Conservation (phyloP, 164 flowering plant genomes). For the Liriodendron chinense region DNA sequence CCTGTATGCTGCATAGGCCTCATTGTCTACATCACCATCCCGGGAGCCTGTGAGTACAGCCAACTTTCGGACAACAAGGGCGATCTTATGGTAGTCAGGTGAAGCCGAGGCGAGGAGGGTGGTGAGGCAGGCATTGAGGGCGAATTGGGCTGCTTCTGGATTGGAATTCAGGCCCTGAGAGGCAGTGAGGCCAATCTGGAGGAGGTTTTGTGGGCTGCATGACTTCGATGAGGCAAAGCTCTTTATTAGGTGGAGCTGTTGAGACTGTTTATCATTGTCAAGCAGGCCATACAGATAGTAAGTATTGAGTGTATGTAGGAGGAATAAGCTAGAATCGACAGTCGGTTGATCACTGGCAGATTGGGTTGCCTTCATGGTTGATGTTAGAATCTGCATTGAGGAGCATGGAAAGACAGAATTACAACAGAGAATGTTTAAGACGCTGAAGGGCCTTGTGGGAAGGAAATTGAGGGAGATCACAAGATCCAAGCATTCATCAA, state of each 20-base stretch:
- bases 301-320: constrained; percentile 60
- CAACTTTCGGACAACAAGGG: constrained; percentile 27
- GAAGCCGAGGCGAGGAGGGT: constrained; percentile 22
- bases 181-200: constrained; percentile 28
- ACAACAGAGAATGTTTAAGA: background rate
- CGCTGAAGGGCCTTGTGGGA: background rate
- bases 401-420: background rate
- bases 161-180: constrained; percentile 22
- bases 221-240: constrained; percentile 27
- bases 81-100: constrained; percentile 27
- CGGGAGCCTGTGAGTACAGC: constrained; percentile 17
- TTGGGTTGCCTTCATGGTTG: constrained; percentile 24
- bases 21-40: constrained; percentile 45
- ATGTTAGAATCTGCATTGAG: constrained; percentile 46
- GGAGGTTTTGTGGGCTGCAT: constrained; percentile 28
- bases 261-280: constrained; percentile 32
- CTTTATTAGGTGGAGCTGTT: constrained; percentile 49
- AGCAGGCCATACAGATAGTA: constrained; percentile 62
- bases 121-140: constrained; percentile 27
- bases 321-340: constrained; percentile 48
- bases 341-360: constrained; percentile 24
- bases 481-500: background rate
- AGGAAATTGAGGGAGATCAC: background rate
- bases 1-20: constrained; percentile 52
- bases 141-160: constrained; percentile 23